Evolutionary conservation across 164 flowering plant genomes (phyloP).

Genomic region (Umbellularia californica): DNA sequence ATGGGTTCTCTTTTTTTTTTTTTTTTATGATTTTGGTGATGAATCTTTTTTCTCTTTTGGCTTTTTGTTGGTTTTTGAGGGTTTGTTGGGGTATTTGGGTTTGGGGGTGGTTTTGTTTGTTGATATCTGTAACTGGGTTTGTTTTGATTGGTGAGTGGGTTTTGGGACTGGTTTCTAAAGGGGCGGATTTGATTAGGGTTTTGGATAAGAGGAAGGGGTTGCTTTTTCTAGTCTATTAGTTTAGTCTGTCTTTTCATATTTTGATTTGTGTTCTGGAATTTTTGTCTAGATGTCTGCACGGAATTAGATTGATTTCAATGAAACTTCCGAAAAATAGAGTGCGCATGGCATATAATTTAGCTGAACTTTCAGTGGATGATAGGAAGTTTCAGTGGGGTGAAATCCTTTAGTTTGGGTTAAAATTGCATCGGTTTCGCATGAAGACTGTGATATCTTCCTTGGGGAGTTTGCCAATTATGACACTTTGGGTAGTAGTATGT

Average conservation of each 20-base stretch:
- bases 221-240: neutral
- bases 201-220: neutral
- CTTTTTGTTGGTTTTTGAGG: neutral
- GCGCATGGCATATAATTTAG: neutral
- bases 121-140: neutral
- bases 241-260: too few species aligned
- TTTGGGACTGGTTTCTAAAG: neutral
- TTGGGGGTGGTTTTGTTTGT: neutral
- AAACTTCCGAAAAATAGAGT: neutral
- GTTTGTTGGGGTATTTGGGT: neutral
- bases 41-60: neutral
- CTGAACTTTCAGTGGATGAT: too few species aligned
- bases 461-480: neutral
- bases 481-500: neutral
- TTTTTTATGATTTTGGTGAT: neutral
- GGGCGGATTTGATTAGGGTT: neutral
- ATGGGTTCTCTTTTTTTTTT: neutral
- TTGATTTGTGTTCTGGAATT: neutral
- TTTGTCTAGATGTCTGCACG: neutral
- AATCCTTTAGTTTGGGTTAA: neutral
- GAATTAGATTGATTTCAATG: neutral
- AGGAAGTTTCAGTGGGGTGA: neutral
- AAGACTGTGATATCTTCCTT: neutral
- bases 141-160: neutral
- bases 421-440: neutral